Conservation (phyloP, 345 rosid species). For the Combretum micranthum region DNA sequence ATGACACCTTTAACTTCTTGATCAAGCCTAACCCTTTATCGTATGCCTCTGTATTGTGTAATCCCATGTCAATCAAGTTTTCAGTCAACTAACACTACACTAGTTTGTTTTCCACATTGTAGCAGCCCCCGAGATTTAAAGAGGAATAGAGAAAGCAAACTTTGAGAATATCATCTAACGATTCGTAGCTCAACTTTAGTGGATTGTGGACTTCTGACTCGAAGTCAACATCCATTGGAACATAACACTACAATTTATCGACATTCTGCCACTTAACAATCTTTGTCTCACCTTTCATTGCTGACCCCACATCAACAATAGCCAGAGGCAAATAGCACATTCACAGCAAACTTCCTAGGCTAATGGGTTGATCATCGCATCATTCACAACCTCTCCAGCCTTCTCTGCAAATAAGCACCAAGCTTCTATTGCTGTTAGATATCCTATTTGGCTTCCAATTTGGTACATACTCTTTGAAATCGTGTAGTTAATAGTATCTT, state of each 20-base stretch:
- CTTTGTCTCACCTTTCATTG: constrained; percentile 26
- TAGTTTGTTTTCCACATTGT: constrained; percentile 27
- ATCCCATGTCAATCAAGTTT: constrained; percentile 26
- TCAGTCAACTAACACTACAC: constrained; percentile 22
- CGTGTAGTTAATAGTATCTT: constrained; percentile 23
- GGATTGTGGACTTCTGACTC: constrained; percentile 28
- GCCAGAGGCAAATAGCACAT: constrained; percentile 49
- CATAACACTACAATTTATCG: constrained; percentile 21
- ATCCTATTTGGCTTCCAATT: constrained; percentile 18
- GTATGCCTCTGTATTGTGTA: constrained; percentile 12
- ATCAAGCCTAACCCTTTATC: too few relatives aligned
- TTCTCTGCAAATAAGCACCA: constrained; percentile 17
- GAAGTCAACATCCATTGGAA: constrained; percentile 15
- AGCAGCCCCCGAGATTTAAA: constrained; percentile 36
- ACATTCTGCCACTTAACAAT: constrained; percentile 32
- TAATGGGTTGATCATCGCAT: constrained; percentile 24
- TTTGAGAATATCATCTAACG: constrained; percentile 11
- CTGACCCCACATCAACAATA: constrained; percentile 29
- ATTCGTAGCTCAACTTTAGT: constrained; percentile 34
- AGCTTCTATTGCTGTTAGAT: constrained; percentile 14
- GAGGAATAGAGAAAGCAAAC: constrained; percentile 40
- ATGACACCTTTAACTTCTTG: too few relatives aligned
- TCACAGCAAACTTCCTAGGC: constrained; percentile 13
- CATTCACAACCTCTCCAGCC: constrained; percentile 10
- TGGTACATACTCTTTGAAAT: constrained; percentile 11